Base-by-base conservation (phyloP, 495 filamentous ascomycete species). In the Neurospora discreta region DNA sequence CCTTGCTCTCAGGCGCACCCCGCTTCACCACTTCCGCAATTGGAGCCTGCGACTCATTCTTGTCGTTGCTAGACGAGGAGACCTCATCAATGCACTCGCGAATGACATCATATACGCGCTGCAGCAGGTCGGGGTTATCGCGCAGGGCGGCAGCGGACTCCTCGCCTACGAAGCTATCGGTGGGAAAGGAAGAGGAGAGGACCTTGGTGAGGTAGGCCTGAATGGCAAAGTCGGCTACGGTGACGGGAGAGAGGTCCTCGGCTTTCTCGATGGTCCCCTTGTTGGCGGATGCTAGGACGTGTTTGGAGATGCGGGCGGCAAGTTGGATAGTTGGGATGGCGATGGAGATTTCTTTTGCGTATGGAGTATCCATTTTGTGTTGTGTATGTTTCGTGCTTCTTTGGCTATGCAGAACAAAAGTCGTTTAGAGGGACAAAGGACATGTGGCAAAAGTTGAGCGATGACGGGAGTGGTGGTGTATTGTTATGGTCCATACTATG, bases 211-310 rank as follows among this genome's bases (percentile, higher is more conserved):
- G 84, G 5, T 90, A 80, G 23, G 89, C 87, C 77, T 91, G 89
- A 46, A 89, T 86, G 70, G 87, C 89, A 74, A 90, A 90, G 74
- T 91, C 89, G 75, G 87, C 89, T n/a, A 90, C 84, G 3, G 89
- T 91, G 38, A 91, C 89, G 8, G 88, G 88, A 36, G 84, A 87
- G 9, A 83, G 78, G 74, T 91, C 89, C 70, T 81, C 83, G 52
- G 52, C 52, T 75, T 91, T 91, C 68, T 80, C 78, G 26, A 78
- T 43, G 52, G 42, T 40, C 38, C 74, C 71, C 43, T 68, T 75
- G 69, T 78, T 72, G 30, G 67, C 69, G 36, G 75, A 74, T 18
- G 75, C 9, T 68, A 83, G 75, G 26, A 81, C 74, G 46, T 73
- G 70, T 39, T 78, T 78, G 74, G 81, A 82, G 40, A 85, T 75